Base-by-base conservation (phyloP, 2,329 filamentous ascomycete species). In the Thelonectria rubi region DNA sequence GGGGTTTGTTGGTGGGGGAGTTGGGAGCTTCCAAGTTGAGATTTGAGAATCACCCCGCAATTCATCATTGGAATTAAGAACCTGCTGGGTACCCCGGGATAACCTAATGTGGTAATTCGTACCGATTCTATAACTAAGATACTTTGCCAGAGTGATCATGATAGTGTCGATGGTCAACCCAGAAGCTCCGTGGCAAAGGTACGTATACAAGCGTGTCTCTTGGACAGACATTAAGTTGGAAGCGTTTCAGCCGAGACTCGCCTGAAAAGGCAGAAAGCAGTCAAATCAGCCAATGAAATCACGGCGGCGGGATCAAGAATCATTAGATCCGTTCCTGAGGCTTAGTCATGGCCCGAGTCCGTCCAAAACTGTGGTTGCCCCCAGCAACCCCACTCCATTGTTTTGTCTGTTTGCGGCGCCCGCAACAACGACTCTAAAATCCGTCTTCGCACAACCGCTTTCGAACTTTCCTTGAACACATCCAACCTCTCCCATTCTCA, bases 401-500 rank as follows among this genome's bases (percentile, higher is more conserved):
- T 62, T 62, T 55, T 17, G 45, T 30, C 46, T 45, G 55, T 14
- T 21, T 39, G 5, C 50, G 24, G 45, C 39, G 39, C 18, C 26
- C 26, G 34, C 26, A 30, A 21, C 4, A 7, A 9, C 14, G 30
- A 58, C 54, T 50, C 51, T 30, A 30, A 59, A 48, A 40, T 43
- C 46, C 34, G 39, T 26, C 26, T 9, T 30, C 20, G 45, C 50
- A 52, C 49, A 46, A 54, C 55, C 58, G 54, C 61, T 60, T 59
- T 49, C 45, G 42, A 62, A 58, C 60, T 18, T 47, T 64, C 55
- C 59, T 30, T 30, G 26, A 58, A 63, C 50, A 47, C 55, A 55
- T 60, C 62, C 55, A 14, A 52, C 65, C 49, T 58, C 60, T 56
- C 55, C 63, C 54, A 26, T 45, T 51, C 50, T 50, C 40, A 50